These are phyloP conservation scores for Aureobasidium sp. DNA, from an alignment of 2,329 filamentous ascomycete species.

Conservation along the genomic window DNA sequence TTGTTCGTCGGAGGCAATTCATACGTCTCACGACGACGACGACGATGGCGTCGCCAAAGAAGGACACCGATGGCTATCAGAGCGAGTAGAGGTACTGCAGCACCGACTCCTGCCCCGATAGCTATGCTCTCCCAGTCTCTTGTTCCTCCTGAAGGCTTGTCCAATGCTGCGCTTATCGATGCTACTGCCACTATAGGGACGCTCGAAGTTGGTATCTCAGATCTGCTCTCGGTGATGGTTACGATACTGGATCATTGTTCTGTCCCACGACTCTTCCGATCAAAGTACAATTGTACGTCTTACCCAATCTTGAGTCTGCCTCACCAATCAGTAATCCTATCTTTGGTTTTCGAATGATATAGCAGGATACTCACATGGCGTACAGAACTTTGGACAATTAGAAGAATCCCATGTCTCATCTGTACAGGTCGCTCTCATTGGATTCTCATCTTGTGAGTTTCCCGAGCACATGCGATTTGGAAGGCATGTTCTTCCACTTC, in stretches of 20 bases:
- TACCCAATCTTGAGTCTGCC: neutral
- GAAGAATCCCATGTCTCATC: neutral
- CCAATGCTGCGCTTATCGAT: neutral
- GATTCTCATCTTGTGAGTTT: neutral
- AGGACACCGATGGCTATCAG: neutral
- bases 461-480: neutral
- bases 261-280: neutral
- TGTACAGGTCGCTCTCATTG: constrained; percentile 1
- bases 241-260: neutral
- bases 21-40: neutral
- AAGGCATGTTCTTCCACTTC: neutral
- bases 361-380: neutral
- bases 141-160: neutral
- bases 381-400: constrained; percentile 3
- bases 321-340: neutral
- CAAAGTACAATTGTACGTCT: neutral
- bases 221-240: neutral
- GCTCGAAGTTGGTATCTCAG: neutral
- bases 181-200: neutral
- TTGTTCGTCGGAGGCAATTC: neutral
- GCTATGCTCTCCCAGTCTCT: neutral
- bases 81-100: neutral
- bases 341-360: neutral
- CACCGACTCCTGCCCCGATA: neutral
- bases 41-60: neutral